A percentile compares a stretch with the other conserved stretches of the same genome.
Conservation (phyloP, 768 basidiomycete species). For the Hirschioporus abietinus region DNA sequence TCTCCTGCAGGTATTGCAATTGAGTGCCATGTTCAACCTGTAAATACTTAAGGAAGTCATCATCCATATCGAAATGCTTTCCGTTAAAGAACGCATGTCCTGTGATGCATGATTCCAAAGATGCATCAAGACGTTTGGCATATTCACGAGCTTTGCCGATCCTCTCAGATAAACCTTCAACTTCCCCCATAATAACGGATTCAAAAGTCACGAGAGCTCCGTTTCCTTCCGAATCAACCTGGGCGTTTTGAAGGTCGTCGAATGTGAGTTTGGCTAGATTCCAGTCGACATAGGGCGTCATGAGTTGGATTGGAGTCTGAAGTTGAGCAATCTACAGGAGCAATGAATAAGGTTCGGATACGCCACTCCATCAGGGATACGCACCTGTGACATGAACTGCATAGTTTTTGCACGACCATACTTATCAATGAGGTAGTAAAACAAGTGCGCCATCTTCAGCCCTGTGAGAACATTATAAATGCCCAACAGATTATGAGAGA, state of each 20-base stretch:
- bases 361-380: conserved; percentile 7
- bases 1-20: conserved; percentile 65
- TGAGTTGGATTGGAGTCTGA: conserved; percentile 25
- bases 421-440: conserved; percentile 59
- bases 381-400: conserved; percentile 52
- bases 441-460: conserved; percentile 63
- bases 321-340: conserved; percentile 32
- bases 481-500: conserved; percentile 6
- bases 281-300: conserved; percentile 38
- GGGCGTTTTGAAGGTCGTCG: conserved; percentile 20
- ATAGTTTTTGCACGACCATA: conserved; percentile 62
- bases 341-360: background rate
- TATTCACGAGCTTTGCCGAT: conserved; percentile 50
- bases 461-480: conserved; percentile 29
- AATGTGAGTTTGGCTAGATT: conserved; percentile 34
- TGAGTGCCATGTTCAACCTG: conserved; percentile 56
- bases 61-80: conserved; percentile 63
- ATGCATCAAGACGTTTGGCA: conserved; percentile 50
- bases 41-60: conserved; percentile 58
- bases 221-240: conserved; percentile 18
- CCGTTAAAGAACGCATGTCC: conserved; percentile 89
- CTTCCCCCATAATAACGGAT: conserved; percentile 29
- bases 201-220: conserved; percentile 28
- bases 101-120: conserved; percentile 27
- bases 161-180: conserved; percentile 22